These are phyloP conservation scores for Colletotrichum cuscutae DNA, from an alignment of 2,329 filamentous ascomycete species.

Conservation along the genomic window DNA sequence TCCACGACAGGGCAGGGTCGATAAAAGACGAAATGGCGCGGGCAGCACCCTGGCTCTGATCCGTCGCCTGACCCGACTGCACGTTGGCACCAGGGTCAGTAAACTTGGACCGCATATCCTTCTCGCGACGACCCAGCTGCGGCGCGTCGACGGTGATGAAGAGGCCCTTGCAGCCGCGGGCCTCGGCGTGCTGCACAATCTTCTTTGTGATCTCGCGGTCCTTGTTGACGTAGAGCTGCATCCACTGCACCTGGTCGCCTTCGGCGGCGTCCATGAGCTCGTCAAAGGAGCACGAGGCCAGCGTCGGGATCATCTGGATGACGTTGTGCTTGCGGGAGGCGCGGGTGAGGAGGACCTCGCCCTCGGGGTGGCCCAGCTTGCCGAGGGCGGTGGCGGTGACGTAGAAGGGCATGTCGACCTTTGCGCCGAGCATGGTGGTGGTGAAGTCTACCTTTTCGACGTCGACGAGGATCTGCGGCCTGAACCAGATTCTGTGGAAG, in stretches of 20 bases:
- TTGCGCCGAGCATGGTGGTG: constrained; percentile 94
- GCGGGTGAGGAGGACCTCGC: constrained; percentile 89
- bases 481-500: constrained; percentile 98
- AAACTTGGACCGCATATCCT: constrained; percentile 97
- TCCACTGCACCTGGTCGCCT: constrained; percentile 90
- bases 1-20: constrained; percentile 93
- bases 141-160: constrained; percentile 99
- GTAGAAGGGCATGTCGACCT: constrained; percentile 89
- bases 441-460: constrained; percentile 88
- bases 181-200: constrained; percentile 92
- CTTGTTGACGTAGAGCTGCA: constrained; percentile 98
- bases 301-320: constrained; percentile 97
- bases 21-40: constrained; percentile 97
- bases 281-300: constrained; percentile 97
- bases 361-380: constrained; percentile 93
- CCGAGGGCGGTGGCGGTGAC: constrained; percentile 95
- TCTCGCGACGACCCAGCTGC: constrained; percentile 92
- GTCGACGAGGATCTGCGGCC: constrained; percentile 87
- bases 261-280: constrained; percentile 90
- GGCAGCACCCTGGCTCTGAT: constrained; percentile 91
- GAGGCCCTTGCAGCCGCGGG: constrained; percentile 89
- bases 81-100: constrained; percentile 85
- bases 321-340: constrained; percentile 88
- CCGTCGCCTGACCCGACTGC: constrained; percentile 79
- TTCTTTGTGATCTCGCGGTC: constrained; percentile 89